Evolutionary conservation across 164 flowering plant species (phyloP), one percentile per base, ranked within the genome.

Genomic region (Magnolia sinica): DNA sequence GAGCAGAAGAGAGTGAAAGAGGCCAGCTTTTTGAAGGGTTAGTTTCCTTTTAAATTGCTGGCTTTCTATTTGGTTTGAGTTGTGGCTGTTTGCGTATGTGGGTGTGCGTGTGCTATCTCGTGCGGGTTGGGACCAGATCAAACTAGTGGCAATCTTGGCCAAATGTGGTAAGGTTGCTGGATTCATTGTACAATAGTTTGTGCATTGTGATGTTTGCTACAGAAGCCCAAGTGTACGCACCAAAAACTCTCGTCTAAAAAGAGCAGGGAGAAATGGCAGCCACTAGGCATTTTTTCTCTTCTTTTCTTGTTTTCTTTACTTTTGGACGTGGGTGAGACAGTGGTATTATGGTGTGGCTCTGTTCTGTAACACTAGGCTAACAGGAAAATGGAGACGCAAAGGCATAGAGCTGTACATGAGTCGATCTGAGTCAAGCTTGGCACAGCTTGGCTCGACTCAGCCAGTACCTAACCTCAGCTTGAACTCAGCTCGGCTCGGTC

Each of bases 11-110:
- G 68, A 63, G 55, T 29, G 31, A 10, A 55, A 14, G 31, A 58
- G 18, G 66, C 52, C 76, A 64, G 76, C 68, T 11, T 24, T 31
- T 61, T 16, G 23, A 37, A 68, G 70, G 76, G 76, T 73, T 63
- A 73, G 76, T 76, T 58, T 11, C 16, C 49, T 29, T 71, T 70
- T 65, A 59, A 63, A 72, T 78, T 78, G 86, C 86, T 81, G 87
- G 86, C 84, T 83, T 83, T 81, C 83, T 50, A 64, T 74, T 75
- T 75, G 10, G 55, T 79, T 81, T 82, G 52, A 81, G 13, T 68
- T 6, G 19, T 24, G 49, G 19, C 8, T 10, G 49, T 23, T 68
- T 68, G 70, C 29, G 8, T 31, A 0, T 19, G 10, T 16, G 70
- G 29, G 27, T 20, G 4, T 11, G 29, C 7, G n/a, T 27, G 49